Conservation (phyloP, 768 basidiomycete species). For the Tulasnella sp. region DNA sequence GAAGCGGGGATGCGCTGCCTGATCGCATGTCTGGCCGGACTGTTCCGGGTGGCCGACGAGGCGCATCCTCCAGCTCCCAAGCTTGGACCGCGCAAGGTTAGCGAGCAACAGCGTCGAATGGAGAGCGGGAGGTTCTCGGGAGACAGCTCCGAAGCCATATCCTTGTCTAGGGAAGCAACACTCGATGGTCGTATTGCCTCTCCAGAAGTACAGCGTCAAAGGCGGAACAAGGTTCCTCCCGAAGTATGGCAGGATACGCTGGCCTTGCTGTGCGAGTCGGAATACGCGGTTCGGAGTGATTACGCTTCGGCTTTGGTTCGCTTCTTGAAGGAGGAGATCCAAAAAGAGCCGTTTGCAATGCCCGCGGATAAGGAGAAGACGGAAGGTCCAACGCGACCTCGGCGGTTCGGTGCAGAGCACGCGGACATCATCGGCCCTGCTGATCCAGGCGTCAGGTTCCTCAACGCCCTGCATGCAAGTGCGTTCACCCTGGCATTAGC, state of each 20-base stretch:
- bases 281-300: slow-evolving; percentile 66
- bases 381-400: slow-evolving; percentile 39
- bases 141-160: background rate
- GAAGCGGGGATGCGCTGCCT: slow-evolving; percentile 59
- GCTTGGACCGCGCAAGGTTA: background rate
- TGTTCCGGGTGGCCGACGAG: slow-evolving; percentile 51
- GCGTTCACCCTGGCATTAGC: slow-evolving; percentile 68
- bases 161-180: background rate
- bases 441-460: slow-evolving; percentile 55
- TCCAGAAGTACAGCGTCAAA: background rate
- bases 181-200: background rate
- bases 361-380: slow-evolving; percentile 30
- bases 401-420: slow-evolving; percentile 37
- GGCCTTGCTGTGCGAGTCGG: slow-evolving; percentile 67
- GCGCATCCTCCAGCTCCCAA: slow-evolving; percentile 15
- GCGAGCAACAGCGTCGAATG: background rate
- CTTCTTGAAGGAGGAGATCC: slow-evolving; percentile 66
- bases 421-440: slow-evolving; percentile 23
- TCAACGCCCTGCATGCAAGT: slow-evolving; percentile 73
- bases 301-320: slow-evolving; percentile 63
- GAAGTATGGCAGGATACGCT: slow-evolving; percentile 90
- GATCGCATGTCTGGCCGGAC: slow-evolving; percentile 54
- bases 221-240: slow-evolving; percentile 42
- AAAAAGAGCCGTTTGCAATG: slow-evolving; percentile 40
- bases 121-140: background rate